phyloP scores from a whole-genome alignment of 257 asterid genomes.

The Solanum sejunctum region DNA sequence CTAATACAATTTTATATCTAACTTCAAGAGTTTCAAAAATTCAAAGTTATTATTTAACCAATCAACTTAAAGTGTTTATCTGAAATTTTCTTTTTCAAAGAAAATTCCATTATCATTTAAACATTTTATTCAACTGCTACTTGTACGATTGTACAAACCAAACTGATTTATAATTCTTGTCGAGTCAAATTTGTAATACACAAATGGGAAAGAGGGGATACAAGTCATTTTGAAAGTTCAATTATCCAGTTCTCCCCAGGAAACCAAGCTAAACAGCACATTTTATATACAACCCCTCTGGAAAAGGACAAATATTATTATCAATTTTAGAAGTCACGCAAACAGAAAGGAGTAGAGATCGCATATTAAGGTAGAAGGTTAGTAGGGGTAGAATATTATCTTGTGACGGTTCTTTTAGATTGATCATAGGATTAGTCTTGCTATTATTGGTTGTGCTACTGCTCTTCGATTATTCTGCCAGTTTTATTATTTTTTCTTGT shows the following conservation, averaged over 20 bases:
- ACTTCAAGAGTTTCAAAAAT: background rate
- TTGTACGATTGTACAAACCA: background rate
- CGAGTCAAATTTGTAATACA: background rate
- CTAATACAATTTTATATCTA: background rate
- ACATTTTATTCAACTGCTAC: background rate
- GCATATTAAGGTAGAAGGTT: no score
- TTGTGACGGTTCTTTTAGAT: no score
- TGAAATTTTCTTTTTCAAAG: background rate
- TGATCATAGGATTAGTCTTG: no score
- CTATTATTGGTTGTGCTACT: no score
- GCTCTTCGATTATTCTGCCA: no score
- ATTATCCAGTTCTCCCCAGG: background rate
- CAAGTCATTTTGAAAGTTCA: background rate
- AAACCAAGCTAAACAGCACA: background rate
- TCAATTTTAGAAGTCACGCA: background rate
- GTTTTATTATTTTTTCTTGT: no score
- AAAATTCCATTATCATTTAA: background rate
- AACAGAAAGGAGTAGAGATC: background rate
- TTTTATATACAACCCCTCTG: background rate
- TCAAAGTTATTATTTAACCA: background rate
- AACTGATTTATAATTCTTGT: background rate
- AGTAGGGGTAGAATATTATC: no score
- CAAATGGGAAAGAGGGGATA: background rate
- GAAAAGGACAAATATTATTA: background rate
- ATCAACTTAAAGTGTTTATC: background rate